phyloP scores from a whole-genome alignment of 352 stramenopile genomes.

The Globisporangium yorkense region DNA sequence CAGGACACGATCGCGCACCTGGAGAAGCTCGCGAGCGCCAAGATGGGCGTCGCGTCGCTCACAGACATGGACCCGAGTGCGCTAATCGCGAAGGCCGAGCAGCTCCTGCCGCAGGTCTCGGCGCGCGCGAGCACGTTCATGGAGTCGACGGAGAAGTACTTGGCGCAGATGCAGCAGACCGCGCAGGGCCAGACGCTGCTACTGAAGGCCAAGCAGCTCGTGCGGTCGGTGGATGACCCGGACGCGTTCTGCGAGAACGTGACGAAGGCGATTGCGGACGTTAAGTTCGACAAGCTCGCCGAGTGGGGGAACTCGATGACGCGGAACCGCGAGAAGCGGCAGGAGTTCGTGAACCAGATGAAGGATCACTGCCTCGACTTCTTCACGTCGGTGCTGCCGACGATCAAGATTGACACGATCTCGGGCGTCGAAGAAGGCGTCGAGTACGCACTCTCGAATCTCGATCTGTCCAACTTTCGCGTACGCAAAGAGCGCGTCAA shows the following conservation, averaged over 20 bases:
- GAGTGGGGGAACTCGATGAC: slow-evolving; percentile 60
- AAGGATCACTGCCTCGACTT: slow-evolving; percentile 86
- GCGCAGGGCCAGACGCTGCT: slow-evolving; percentile 58
- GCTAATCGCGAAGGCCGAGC: slow-evolving; percentile 57
- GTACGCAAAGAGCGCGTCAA: slow-evolving; percentile 85
- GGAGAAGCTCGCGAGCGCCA: slow-evolving; percentile 52
- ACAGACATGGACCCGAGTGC: slow-evolving; percentile 43
- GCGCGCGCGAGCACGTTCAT: slow-evolving; percentile 42
- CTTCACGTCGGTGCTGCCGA: slow-evolving; percentile 78
- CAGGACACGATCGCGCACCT: slow-evolving; percentile 49
- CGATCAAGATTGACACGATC: slow-evolving; percentile 81
- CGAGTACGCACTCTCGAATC: slow-evolving; percentile 69
- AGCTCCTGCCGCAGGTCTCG: slow-evolving; percentile 54
- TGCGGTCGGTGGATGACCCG: slow-evolving; percentile 70
- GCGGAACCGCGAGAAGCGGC: slow-evolving; percentile 55
- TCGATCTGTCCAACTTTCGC: slow-evolving; percentile 79
- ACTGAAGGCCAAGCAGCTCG: slow-evolving; percentile 60
- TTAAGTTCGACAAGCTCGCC: slow-evolving; percentile 63
- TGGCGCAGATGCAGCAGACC: slow-evolving; percentile 64
- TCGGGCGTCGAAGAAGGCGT: slow-evolving; percentile 68
- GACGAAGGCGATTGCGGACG: slow-evolving; percentile 57
- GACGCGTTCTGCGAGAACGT: slow-evolving; percentile 69
- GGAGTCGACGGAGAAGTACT: slow-evolving; percentile 65
- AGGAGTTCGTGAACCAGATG: slow-evolving; percentile 72
- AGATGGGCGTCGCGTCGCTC: slow-evolving; percentile 55